Percentiles rank a stretch among this genome's conserved stretches.
Evolutionary conservation across 352 stramenopile genomes (phyloP).

Genomic region (Globisporangium polare): DNA sequence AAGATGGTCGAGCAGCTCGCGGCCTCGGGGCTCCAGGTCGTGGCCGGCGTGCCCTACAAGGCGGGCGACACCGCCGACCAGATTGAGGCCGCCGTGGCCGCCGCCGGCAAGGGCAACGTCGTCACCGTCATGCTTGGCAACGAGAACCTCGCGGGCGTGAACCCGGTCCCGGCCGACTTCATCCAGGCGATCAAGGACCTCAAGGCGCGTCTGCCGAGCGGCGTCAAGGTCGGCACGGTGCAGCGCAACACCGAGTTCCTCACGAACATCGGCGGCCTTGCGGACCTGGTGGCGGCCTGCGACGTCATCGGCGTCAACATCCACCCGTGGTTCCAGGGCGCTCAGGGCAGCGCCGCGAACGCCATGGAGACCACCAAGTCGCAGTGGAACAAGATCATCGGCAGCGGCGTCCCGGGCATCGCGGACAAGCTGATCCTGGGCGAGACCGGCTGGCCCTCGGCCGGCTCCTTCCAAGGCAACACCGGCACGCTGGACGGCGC

Average conservation of each 20-base stretch:
- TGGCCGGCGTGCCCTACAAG: conserved; percentile 49
- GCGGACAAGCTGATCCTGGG: conserved; percentile 45
- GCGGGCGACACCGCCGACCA: conserved; percentile 43
- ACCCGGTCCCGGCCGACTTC: conserved; percentile 33
- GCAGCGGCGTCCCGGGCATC: conserved; percentile 24
- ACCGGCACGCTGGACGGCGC: conserved; percentile 29
- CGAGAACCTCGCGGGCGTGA: conserved; percentile 44
- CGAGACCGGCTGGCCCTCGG: conserved; percentile 51
- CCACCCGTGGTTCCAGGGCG: conserved; percentile 56
- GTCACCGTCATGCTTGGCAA: conserved; percentile 66
- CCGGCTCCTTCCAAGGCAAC: conserved; percentile 31
- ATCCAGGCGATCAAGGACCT: conserved; percentile 48
- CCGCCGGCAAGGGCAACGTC: conserved; percentile 40
- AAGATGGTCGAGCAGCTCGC: conserved; percentile 52
- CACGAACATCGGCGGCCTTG: conserved; percentile 28
- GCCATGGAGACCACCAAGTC: conserved; percentile 43
- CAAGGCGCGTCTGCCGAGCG: conserved; percentile 35
- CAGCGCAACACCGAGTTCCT: conserved; percentile 65
- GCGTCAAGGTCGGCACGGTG: conserved; percentile 61
- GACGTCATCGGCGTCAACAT: conserved; percentile 56
- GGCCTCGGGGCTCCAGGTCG: conserved; percentile 35
- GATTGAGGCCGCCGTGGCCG: conserved; percentile 31
- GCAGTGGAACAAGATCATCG: conserved; percentile 46
- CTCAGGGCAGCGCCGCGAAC: conserved; percentile 20
- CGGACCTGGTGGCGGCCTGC: conserved; percentile 31